phyloP scores from a whole-genome alignment of 1,284 basidiomycete species.

The Trametes hirsuta region DNA sequence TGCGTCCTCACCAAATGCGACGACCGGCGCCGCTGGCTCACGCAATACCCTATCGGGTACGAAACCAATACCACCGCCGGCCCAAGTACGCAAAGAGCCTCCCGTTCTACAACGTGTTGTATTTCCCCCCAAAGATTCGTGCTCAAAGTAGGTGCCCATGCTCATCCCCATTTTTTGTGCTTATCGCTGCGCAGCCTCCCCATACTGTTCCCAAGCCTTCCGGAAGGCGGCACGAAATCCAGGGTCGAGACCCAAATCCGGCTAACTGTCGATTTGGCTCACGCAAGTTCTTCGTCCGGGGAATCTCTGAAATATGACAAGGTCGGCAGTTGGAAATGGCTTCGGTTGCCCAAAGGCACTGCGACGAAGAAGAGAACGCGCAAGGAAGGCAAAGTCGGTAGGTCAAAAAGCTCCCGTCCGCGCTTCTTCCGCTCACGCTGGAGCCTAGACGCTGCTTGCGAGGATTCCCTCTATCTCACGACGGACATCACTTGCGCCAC shows the following conservation, averaged over 20 bases:
- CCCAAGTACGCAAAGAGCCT: conserved; percentile 54
- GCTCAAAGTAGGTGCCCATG: conserved; percentile 61
- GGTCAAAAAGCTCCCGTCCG: conserved; percentile 21
- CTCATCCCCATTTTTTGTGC: not conserved
- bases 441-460: conserved; percentile 64
- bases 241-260: conserved; percentile 93
- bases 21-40: conserved; percentile 1
- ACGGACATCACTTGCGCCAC: conserved; percentile 75
- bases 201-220: conserved; percentile 84
- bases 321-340: conserved; percentile 84
- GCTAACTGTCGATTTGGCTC: conserved; percentile 76
- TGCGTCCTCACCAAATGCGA: conserved; percentile 7
- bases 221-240: conserved; percentile 86
- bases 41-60: conserved; percentile 37
- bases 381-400: conserved; percentile 86
- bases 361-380: conserved; percentile 82
- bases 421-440: conserved; percentile 25
- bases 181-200: conserved; percentile 53
- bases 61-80: conserved; percentile 60
- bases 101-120: conserved; percentile 59
- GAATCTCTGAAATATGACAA: conserved; percentile 69
- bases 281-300: conserved; percentile 58
- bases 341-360: conserved; percentile 77
- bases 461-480: conserved; percentile 73
- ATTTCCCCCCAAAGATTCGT: conserved; percentile 70